phyloP scores from a whole-genome alignment of 2,329 filamentous ascomycete genomes.

The Rhynchosporium secalis region DNA sequence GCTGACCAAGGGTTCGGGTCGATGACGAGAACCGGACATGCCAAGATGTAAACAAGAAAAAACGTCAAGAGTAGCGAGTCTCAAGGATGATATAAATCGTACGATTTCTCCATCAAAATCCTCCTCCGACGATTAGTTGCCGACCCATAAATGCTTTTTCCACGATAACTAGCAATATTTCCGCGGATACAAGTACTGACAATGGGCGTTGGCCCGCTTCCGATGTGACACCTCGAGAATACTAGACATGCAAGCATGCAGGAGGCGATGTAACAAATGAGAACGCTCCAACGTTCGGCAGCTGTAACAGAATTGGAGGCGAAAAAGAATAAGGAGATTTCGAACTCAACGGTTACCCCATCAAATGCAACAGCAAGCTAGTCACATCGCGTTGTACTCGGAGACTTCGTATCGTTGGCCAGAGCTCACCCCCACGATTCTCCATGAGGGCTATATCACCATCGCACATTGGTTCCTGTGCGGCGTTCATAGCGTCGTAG shows the following conservation, averaged over 20 bases:
- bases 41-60: conserved; percentile 8
- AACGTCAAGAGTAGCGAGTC: neutral
- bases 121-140: neutral
- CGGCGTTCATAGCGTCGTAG: conserved; percentile 2
- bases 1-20: neutral
- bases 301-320: neutral
- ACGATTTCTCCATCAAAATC: neutral
- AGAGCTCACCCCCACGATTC: neutral
- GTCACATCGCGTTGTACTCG: neutral
- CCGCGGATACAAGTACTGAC: neutral
- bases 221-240: conserved; percentile 1
- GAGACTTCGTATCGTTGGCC: neutral
- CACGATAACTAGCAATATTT: neutral
- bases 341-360: neutral
- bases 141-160: neutral
- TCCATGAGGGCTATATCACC: neutral
- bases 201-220: neutral
- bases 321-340: neutral
- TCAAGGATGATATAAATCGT: neutral
- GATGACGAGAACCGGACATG: neutral
- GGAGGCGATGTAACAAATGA: conserved; percentile 13
- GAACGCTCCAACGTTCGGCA: conserved; percentile 7
- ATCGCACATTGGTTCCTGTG: conserved; percentile 3
- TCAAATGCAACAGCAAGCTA: neutral
- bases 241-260: neutral